Evolutionary conservation across 2,329 filamentous ascomycete species (phyloP).

Genomic region (Botrytis medusae): DNA sequence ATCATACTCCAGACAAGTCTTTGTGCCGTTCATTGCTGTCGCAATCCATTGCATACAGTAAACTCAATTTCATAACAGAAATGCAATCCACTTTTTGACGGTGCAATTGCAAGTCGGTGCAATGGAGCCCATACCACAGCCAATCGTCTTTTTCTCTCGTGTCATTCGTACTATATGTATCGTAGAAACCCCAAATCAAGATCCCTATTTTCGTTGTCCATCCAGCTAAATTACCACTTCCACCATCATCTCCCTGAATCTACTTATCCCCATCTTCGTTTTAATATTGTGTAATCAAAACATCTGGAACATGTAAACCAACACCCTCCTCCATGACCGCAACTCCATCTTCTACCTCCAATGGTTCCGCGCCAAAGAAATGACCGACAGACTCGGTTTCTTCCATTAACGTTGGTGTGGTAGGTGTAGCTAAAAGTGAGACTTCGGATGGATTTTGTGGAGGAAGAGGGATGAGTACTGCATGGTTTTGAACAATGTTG

Average conservation of each 20-base stretch:
- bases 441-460: constrained; percentile 24
- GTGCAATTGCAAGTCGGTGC: background rate
- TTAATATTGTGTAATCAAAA: constrained; percentile 41
- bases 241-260: background rate
- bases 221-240: background rate
- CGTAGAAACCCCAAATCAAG: background rate
- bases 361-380: constrained; percentile 43
- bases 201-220: background rate
- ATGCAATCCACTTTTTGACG: background rate
- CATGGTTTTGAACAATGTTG: background rate
- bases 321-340: constrained; percentile 58
- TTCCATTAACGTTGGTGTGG: constrained; percentile 35
- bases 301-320: constrained; percentile 47
- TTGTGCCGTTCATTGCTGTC: background rate
- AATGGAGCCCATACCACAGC: background rate
- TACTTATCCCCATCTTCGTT: background rate
- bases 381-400: constrained; percentile 39
- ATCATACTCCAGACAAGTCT: background rate
- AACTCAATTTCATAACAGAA: background rate
- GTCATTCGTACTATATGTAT: background rate
- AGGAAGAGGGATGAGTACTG: constrained; percentile 21
- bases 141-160: background rate
- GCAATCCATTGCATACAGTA: background rate
- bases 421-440: constrained; percentile 13
- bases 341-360: constrained; percentile 53